phyloP scores from a whole-genome alignment of 495 filamentous ascomycete species.

The Penicillium longicatenatum region DNA sequence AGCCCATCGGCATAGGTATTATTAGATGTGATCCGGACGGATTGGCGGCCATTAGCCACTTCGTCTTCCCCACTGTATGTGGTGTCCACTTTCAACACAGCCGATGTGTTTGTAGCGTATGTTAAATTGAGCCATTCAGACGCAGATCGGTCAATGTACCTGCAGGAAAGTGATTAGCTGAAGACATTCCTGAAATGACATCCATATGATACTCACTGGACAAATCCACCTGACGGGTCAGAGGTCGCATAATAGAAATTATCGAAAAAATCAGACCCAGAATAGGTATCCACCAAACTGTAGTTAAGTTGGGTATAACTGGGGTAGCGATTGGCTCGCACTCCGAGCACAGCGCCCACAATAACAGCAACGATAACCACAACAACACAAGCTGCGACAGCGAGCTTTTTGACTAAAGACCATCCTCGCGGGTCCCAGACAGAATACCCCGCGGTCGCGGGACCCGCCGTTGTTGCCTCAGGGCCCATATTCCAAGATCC shows the following conservation, averaged over 20 bases:
- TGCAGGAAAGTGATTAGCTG: background rate
- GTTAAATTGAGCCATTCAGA: slow-evolving; percentile 47
- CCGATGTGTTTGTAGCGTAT: slow-evolving; percentile 44
- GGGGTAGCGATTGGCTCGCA: background rate
- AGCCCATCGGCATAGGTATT: slow-evolving; percentile 51
- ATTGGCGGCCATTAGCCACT: slow-evolving; percentile 49
- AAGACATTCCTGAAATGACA: background rate
- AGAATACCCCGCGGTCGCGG: background rate
- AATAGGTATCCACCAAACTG: background rate
- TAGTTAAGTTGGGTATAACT: background rate
- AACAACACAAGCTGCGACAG: background rate
- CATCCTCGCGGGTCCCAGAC: background rate
- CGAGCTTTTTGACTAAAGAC: background rate
- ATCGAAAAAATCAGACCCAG: background rate
- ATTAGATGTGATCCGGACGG: slow-evolving; percentile 54
- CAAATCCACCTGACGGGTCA: background rate
- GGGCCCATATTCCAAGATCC: slow-evolving; percentile 1
- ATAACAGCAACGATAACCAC: background rate
- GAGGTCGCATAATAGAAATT: background rate
- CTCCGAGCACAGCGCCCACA: background rate
- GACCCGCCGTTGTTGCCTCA: background rate
- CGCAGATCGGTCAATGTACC: background rate
- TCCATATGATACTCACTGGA: background rate
- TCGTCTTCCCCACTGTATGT: slow-evolving; percentile 33
- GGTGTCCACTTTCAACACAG: slow-evolving; percentile 52